These are phyloP conservation scores for Kluyveromyces lactis DNA, from an alignment of 805 yeast genomes.

Conservation along the genomic window DNA sequence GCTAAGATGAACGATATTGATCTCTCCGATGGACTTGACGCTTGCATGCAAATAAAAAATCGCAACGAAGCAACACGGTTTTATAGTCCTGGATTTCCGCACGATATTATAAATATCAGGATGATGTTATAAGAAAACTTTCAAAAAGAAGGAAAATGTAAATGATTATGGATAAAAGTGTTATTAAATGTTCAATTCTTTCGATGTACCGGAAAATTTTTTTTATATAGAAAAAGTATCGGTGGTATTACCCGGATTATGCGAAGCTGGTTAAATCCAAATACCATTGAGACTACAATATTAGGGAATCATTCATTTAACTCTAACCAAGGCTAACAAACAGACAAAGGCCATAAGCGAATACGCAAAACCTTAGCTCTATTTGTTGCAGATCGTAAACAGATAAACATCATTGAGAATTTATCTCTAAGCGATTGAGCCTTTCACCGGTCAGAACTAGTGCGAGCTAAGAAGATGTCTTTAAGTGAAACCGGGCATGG, in stretches of 20 bases:
- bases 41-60: conserved; percentile 36
- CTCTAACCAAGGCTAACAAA: no score
- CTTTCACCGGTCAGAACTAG: no score
- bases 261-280: no score
- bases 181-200: no score
- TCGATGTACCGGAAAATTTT: conserved; percentile 6
- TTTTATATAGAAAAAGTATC: background rate
- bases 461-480: background rate
- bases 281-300: no score
- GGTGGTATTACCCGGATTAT: background rate
- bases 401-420: no score
- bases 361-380: no score
- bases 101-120: conserved; percentile 34
- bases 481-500: background rate
- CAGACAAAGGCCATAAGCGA: no score
- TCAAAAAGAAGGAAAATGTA: conserved; percentile 2
- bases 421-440: no score
- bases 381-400: no score
- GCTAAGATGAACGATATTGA: conserved; percentile 52
- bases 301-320: no score
- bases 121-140: conserved; percentile 17
- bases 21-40: conserved; percentile 72
- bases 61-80: conserved; percentile 61
- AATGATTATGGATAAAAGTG: no score
- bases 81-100: conserved; percentile 70